Evolutionary conservation across 2,329 filamentous ascomycete genomes (phyloP), one percentile per base, ranked within the genome.

Genomic region (Clonostachys byssicola): DNA sequence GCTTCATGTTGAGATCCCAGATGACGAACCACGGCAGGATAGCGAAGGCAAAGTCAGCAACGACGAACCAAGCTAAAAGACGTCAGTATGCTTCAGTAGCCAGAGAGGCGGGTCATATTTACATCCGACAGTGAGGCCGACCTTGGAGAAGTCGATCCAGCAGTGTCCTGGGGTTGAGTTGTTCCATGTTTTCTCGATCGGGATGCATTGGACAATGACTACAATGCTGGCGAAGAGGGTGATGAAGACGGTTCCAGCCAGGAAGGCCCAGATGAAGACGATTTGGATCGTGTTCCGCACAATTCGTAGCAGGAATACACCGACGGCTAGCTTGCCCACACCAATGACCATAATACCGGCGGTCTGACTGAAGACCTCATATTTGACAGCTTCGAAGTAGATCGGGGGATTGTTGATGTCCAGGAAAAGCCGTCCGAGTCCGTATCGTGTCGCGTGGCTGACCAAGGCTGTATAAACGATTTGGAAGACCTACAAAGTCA

Each of bases 141-240:
- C 35, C 18, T 35, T 49, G 17, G 49, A 39, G 44, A 51, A 51
- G 40, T 47, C 48, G 23, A 53, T 47, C 47, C 51, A 55, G 48
- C 60, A 62, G 7, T 51, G 54, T 8, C 59, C 59, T 9, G 48
- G 40, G 3, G 52, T 46, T 3, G 47, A 40, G 6, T 42, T 45
- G 9, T 55, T 47, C 49, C 60, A 62, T 5, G 51, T 51, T 51
- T 58, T 59, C 35, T 55, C 42, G 18, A 61, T 43, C 0, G 59
- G 59, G 38, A 50, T 51, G 42, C 58, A 61, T 33, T 54, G 54
- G 7, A 61, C 50, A 51, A 60, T 62, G 13, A 55, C 51, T n/a
- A 60, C 53, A 3, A 60, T 41, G n/a, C 54, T 54, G 20, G 44
- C 51, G 23, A 54, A 16, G 5, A 54, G 51, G 38, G 56, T 46